Evolutionary conservation across 345 rosid species (phyloP).

Genomic region (Eucalyptus pumila): DNA sequence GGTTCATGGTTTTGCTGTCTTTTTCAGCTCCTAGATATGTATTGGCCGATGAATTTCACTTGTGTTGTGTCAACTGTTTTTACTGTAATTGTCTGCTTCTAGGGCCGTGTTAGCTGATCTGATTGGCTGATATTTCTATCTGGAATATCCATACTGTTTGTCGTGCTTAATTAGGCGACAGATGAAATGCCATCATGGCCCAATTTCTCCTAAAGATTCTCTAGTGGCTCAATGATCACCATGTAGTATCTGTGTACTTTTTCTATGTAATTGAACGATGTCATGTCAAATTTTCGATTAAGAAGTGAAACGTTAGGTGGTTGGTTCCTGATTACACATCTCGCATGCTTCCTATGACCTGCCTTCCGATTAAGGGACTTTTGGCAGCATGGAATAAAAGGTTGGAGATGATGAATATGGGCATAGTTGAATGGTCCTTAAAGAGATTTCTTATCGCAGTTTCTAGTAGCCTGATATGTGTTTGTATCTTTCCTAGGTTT

Average conservation of each 20-base stretch:
- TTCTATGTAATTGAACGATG: background rate
- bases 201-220: background rate
- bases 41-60: background rate
- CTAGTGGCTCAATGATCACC: background rate
- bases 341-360: background rate
- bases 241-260: background rate
- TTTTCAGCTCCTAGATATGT: background rate
- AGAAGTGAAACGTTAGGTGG: background rate
- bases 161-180: background rate
- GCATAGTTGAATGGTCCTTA: background rate
- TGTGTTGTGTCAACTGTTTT: background rate
- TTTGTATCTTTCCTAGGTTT: slow-evolving; percentile 29
- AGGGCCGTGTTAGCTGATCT: background rate
- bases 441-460: background rate
- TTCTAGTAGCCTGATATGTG: background rate
- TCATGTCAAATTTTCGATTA: background rate
- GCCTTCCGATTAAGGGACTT: background rate
- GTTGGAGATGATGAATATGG: background rate
- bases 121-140: background rate
- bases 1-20: background rate
- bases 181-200: background rate
- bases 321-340: background rate
- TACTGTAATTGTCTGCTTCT: background rate
- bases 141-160: background rate
- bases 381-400: background rate